Base-by-base conservation (phyloP, 768 basidiomycete genomes). In the Phaeolepiota aurea region DNA sequence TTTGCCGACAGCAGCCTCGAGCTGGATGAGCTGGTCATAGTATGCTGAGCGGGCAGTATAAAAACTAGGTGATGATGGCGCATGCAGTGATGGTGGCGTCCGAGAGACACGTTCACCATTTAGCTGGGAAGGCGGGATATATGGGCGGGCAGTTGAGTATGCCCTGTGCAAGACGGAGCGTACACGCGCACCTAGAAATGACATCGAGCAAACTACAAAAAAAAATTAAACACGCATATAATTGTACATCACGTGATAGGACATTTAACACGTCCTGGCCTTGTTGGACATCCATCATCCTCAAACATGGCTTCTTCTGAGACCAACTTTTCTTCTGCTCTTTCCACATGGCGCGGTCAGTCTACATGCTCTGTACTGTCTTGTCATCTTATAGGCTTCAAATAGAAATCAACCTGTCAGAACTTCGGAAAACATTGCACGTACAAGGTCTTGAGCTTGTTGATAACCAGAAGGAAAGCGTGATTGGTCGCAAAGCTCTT, bases 381-480 rank as follows among this genome's bases (percentile, higher is more conserved):
- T 28, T 31, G 33, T 4, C 37, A 31, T 40, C 14, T 23, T 37
- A 3, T 12, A 12, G 10, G 13, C 21, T 28, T 14, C 28, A 49
- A 11, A 18, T 21, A 96, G 91, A 81, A 47, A 86, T 99, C 53
- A 83, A 87, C 59, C 74, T 99, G 38, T 64, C 79, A 14, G 90
- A 96, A 48, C 70, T 98, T 19, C 94, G 98, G 64, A 93, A 90
- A 66, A 84, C 81, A 3, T 76, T 99, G 37, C 93, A 98, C 62
- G 69, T 74, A 4, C 94, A 97, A 46, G 93, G 92, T 3, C 73
- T 97, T 22, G 93, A 98, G 62, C 72, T 99, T 11, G 93, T 99
- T 15, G 92, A 98, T 71, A 93, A 93, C 64, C 93, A 97, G 71
- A 99, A 97, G 67, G 94, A 98, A 67, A 90, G 87, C 48, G 73